Evolutionary conservation across 1,284 basidiomycete genomes (phyloP), one percentile per base, ranked within the genome.

Genomic region (Trichosporon asahii): DNA sequence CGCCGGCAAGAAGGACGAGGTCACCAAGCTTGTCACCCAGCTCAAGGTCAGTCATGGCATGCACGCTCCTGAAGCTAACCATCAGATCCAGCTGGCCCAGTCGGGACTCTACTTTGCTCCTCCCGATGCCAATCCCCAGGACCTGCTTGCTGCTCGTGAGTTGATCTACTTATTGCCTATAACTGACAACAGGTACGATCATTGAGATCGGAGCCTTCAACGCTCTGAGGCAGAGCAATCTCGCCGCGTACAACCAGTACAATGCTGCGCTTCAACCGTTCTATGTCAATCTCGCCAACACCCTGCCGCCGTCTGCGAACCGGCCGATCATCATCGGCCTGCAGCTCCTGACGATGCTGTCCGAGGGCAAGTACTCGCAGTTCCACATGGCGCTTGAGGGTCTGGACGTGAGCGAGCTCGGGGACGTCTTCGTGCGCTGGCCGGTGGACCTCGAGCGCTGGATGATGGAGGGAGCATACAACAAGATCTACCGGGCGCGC

Each of bases 351-450:
- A 92, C 94, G 29, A 89, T 98, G 71, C 89, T 99, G 74, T 94
- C 93, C 1, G 93, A 96, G 83, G 98, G 98, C 84, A 90, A 93
- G 79, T 97, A 98, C 80, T 94, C 96, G 55, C 92, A 96, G 79
- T 99, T 99, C 86, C 97, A 99, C 83, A 97, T 94, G n/a, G 90
- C 93, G n/a, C 89, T 99, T 70, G 97, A 99, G 83, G 92, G 93
- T n/a, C 88, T 99, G 23, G 77, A 79, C 65, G 73, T 77, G 31
- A 87, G 88, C 60, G 88, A 92, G 73, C 85, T 88, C 44, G 86
- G 88, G 33, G 93, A 93, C 81, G 89, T 89, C 18, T 95, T 88
- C 81, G 90, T 95, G 76, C 88, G 88, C 70, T 92, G 94, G 81
- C 92, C 93, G 1, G 90, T 95, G 69, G 93, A 94, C 80, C 87